Evolutionary conservation across 2,329 filamentous ascomycete species (phyloP), one percentile per base, ranked within the genome.

Genomic region (Keithomyces neogunnii): DNA sequence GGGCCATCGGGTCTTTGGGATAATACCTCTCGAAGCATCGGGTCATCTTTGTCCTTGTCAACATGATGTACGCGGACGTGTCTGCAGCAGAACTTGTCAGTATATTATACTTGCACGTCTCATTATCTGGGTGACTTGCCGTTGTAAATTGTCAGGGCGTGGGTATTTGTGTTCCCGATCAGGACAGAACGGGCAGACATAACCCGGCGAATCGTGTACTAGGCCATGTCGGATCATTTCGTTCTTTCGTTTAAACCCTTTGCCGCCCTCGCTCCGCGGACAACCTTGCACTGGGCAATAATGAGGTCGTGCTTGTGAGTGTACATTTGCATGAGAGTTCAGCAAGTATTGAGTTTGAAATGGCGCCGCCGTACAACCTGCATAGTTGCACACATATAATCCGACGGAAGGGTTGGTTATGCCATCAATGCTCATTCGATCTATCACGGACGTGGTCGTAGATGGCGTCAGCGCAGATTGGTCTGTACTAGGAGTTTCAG

Each of bases 151-250:
- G 67, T 99, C 93, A 35, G 93, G 93, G 59, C 93, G 78, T 4
- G 93, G 93, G 66, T 97, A 97, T 64, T 87, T 91, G 67, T 96
- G 92, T 65, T 96, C 90, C 58, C 90, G 80, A 62, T 96, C 90
- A 1, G 89, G 88, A 66, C 93, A 99, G 64, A 96, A 97, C 0
- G 93, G 93, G 66, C 93, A 99, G 32, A 96, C 84, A 62, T 97
- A 99, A 54, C 92, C 92, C 1, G 93, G 93, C 6, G 89, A 95
- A 57, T 90, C 86, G 63, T 99, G 93, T 3, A 97, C 93, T 3
- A 97, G 78, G 1, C 92, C 91, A 62, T 86, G 83, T 31, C 83
- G 70, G 45, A 86, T 86, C 83, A 86, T 85, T 63, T 86, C 84
- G 58, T 86, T 86, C 64, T 86, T 86, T 52, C 84, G 74, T 65